These are phyloP conservation scores for Halenospora varia DNA, from an alignment of 495 filamentous ascomycete species.

Conservation along the genomic window DNA sequence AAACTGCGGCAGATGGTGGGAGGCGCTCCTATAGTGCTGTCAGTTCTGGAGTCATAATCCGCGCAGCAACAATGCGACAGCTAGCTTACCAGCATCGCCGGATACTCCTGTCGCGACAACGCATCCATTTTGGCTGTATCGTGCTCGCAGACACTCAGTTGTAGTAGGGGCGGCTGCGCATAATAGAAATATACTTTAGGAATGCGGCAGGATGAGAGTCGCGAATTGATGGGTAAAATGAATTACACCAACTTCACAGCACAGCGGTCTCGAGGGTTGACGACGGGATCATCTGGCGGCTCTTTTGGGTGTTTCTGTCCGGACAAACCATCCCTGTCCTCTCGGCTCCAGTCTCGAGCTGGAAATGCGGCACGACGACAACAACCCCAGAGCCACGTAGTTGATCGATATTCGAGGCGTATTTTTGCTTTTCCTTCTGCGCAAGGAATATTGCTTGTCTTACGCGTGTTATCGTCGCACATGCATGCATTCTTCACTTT, in stretches of 20 bases:
- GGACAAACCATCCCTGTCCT: background rate
- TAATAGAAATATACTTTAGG: slow-evolving; percentile 14
- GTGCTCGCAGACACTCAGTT: slow-evolving; percentile 9
- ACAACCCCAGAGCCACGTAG: background rate
- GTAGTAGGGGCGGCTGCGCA: slow-evolving; percentile 8
- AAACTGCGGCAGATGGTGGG: slow-evolving; percentile 80
- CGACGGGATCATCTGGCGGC: no score
- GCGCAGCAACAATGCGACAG: slow-evolving; percentile 1
- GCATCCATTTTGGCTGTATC: slow-evolving; percentile 49
- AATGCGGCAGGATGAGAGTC: background rate
- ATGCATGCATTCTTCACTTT: background rate
- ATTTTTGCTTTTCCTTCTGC: background rate
- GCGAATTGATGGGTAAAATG: background rate
- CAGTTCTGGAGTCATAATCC: slow-evolving; percentile 8
- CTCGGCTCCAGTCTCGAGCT: background rate
- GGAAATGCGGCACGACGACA: background rate
- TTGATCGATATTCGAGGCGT: background rate
- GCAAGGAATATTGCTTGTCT: background rate
- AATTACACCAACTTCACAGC: background rate
- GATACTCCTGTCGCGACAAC: slow-evolving; percentile 89
- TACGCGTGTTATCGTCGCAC: background rate
- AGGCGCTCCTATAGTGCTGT: slow-evolving; percentile 61
- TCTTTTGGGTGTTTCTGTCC: background rate
- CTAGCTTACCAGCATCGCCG: slow-evolving; percentile 82
- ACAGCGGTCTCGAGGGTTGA: no score